Base-by-base conservation (phyloP, 2,329 filamentous ascomycete genomes). In the Aspergillus pseudotamarii region DNA sequence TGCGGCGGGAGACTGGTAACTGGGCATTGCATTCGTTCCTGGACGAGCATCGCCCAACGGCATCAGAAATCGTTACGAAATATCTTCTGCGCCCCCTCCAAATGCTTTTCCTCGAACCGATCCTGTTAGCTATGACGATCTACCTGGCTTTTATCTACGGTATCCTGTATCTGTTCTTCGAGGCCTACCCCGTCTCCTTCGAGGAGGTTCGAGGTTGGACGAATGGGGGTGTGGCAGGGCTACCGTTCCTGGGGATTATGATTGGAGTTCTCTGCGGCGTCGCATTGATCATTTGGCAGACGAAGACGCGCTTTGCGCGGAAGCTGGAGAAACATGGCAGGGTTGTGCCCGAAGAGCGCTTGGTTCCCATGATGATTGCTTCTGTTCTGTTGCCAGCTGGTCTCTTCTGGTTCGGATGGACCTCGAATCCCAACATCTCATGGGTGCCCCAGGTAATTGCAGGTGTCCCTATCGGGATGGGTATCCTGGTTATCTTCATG, bases 371-470 rank as follows among this genome's bases (percentile, higher is more conserved):
- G 78, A 80, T 83, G 53, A 58, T 81, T 14, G 79, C 78, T 26
- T 79, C 75, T 0, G 65, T 79, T 12, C 63, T 81, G 4, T 70
- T 84, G 6, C 80, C 82, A 0, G 69, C 72, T 46, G 81, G 81
- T 43, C 71, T 84, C 6, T 83, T 83, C 67, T 81, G 80, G 78
- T 83, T 83, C 63, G 81, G 77, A 16, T 84, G 83, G 83, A 77
- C 77, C 10, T 79, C 78, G 0, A 75, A 73, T 56, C 73, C 73
- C 3, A 64, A 74, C 34, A 78, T 81, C 38, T 76, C 73, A 14
- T 83, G 81, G 81, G 77, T 82, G 19, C 76, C 79, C 1, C 80
- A 81, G 45, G 79, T 81, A 1, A 68, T 83, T 4, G 74, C 79
- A 5, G 80, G 78, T 2, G 67, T 81, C 0, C 75, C 76, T 45